phyloP scores from a whole-genome alignment of 169 alveolate genomes.

The Plasmodium sp. region DNA sequence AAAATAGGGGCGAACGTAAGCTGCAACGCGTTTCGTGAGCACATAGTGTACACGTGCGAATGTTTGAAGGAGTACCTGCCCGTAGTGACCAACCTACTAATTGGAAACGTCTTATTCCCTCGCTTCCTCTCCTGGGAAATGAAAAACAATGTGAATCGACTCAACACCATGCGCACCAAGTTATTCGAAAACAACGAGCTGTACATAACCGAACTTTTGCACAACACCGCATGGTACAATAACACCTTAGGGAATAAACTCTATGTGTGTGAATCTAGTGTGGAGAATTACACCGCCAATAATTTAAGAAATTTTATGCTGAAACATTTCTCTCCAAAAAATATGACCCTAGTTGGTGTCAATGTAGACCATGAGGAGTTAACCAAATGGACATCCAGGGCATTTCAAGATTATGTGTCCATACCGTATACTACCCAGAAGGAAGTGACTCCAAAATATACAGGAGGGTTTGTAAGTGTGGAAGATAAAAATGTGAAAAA shows the following conservation, averaged over 20 bases:
- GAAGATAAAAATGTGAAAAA: constrained; percentile 85
- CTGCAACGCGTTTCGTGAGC: constrained; percentile 84
- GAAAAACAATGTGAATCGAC: constrained; percentile 81
- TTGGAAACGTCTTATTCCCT: constrained; percentile 91
- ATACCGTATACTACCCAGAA: constrained; percentile 81
- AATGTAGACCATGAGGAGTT: constrained; percentile 88
- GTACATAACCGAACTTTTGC: constrained; percentile 88
- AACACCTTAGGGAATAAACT: constrained; percentile 89
- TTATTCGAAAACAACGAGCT: constrained; percentile 83
- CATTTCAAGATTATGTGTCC: constrained; percentile 91
- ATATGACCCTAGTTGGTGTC: constrained; percentile 88
- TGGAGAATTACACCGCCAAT: constrained; percentile 85
- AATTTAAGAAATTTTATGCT: constrained; percentile 87
- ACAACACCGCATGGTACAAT: constrained; percentile 91
- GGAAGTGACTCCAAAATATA: constrained; percentile 84
- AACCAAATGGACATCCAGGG: constrained; percentile 88
- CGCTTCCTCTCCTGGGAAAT: constrained; percentile 90
- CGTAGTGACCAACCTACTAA: constrained; percentile 84
- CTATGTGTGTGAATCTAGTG: constrained; percentile 79
- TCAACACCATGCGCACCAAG: constrained; percentile 77
- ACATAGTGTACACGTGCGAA: constrained; percentile 86
- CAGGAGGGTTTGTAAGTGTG: constrained; percentile 90
- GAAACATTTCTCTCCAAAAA: constrained; percentile 90
- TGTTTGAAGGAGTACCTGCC: constrained; percentile 88
- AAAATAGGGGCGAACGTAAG: constrained; percentile 89